These are phyloP conservation scores for Backusella tuberculispora DNA, from an alignment of 192 early-diverging fungal species.

Conservation along the genomic window DNA sequence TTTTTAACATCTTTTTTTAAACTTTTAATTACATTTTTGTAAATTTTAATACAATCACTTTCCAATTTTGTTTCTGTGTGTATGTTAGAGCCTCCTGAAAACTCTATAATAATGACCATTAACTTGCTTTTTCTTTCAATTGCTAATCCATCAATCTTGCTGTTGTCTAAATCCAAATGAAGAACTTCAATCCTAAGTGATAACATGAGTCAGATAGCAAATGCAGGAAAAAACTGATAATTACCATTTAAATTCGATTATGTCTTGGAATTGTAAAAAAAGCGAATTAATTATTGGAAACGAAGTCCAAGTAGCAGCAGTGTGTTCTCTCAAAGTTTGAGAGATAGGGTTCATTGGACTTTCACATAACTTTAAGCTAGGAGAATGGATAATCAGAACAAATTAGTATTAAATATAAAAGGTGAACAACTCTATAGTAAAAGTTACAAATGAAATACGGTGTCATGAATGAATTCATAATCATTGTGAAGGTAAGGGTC, in stretches of 20 bases:
- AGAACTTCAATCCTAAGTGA: conserved; percentile 13
- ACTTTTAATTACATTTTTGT: background rate
- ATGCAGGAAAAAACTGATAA: background rate
- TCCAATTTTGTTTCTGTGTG: conserved; percentile 6
- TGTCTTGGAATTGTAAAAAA: conserved; percentile 7
- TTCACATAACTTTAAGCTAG: conserved; percentile 13
- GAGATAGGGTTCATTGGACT: background rate
- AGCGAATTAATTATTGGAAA: conserved; percentile 5
- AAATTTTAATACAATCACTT: conserved; percentile 1
- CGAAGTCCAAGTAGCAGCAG: conserved; percentile 3
- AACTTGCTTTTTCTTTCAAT: background rate
- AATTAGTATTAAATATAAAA: conserved; percentile 19
- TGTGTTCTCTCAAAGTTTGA: conserved; percentile 8
- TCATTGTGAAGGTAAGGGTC: background rate
- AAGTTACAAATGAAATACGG: background rate
- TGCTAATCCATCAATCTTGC: conserved; percentile 9
- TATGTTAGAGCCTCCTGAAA: background rate
- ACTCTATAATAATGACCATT: background rate
- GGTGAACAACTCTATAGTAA: conserved; percentile 17
- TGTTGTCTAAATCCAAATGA: background rate
- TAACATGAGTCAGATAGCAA: conserved; percentile 8
- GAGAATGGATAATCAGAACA: conserved; percentile 3
- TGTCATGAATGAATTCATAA: conserved; percentile 1
- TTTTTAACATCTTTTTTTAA: background rate
- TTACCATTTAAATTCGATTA: conserved; percentile 17